Percentiles rank a stretch among this genome's conserved stretches.
These are phyloP conservation scores for Pharnaceum exiguum DNA, from an alignment of 148 eudicot species.

Conservation along the genomic window DNA sequence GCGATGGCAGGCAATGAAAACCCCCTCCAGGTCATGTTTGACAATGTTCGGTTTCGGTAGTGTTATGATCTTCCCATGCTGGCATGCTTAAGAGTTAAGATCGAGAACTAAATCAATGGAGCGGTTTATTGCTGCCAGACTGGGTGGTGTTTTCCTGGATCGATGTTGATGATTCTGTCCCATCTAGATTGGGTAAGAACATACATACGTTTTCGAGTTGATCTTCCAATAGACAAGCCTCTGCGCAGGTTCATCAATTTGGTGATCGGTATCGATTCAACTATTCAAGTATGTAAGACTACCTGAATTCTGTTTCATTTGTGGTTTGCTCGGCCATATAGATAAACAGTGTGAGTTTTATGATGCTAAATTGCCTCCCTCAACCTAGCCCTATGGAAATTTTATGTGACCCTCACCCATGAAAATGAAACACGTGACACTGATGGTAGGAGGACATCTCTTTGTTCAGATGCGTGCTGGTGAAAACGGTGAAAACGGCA, in stretches of 20 bases:
- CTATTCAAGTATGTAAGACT: background rate
- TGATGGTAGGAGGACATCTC: background rate
- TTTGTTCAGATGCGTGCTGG: background rate
- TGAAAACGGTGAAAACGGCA: background rate
- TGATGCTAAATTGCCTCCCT: background rate
- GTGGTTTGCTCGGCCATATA: background rate
- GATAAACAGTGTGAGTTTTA: background rate
- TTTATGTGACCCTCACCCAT: background rate
- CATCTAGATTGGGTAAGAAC: background rate
- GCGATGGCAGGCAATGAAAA: background rate
- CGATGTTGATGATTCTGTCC: background rate
- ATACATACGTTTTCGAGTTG: background rate
- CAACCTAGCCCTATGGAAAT: background rate
- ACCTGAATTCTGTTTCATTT: background rate
- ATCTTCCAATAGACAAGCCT: background rate
- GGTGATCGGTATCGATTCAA: background rate
- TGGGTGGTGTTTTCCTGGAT: background rate
- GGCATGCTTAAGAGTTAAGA: no score
- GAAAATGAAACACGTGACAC: background rate
- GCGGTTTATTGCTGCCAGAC: background rate
- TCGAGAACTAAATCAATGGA: background rate
- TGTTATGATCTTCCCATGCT: background rate
- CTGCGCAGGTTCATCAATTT: background rate
- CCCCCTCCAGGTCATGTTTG: background rate
- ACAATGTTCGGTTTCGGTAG: background rate